Evolutionary conservation across 2,329 filamentous ascomycete genomes (phyloP).

Genomic region (Colletotrichum musae): DNA sequence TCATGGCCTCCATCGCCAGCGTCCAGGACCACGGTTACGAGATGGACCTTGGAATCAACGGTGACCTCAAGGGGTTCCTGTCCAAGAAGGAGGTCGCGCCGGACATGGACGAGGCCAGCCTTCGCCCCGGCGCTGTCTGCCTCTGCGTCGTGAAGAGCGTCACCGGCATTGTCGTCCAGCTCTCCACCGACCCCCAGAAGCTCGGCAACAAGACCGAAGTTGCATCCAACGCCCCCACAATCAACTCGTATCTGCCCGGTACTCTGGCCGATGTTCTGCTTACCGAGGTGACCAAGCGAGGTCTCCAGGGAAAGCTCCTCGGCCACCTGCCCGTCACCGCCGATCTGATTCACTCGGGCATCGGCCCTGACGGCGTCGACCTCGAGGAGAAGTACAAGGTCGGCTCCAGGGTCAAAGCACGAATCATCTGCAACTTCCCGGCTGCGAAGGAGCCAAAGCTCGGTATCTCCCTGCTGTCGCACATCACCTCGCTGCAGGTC

Average conservation of each 20-base stretch:
- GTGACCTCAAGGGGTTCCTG: conserved; percentile 84
- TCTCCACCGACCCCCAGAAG: conserved; percentile 81
- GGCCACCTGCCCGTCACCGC: conserved; percentile 92
- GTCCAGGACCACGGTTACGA: conserved; percentile 97
- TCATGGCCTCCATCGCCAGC: conserved; percentile 91
- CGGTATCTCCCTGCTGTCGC: conserved; percentile 89
- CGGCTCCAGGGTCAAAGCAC: conserved; percentile 86
- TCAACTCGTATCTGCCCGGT: conserved; percentile 92
- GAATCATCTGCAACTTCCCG: conserved; percentile 91
- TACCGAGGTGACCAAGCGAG: conserved; percentile 79
- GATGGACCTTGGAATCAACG: conserved; percentile 86
- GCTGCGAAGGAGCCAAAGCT: conserved; percentile 84
- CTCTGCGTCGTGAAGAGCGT: conserved; percentile 85
- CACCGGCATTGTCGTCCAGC: conserved; percentile 87
- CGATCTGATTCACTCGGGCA: conserved; percentile 90
- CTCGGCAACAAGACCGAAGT: conserved; percentile 76
- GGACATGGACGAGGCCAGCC: conserved; percentile 72
- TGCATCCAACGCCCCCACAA: conserved; percentile 83
- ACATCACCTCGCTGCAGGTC: conserved; percentile 77
- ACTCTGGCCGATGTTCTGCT: conserved; percentile 90
- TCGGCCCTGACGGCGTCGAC: conserved; percentile 77
- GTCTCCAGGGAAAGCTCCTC: conserved; percentile 92
- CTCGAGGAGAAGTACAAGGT: conserved; percentile 85
- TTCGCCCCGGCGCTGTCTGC: conserved; percentile 88
- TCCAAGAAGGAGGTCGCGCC: conserved; percentile 85